A percentile compares a stretch with the other conserved stretches of the same genome.
These are phyloP conservation scores for Entelexis sorbosivorans DNA, from an alignment of 1,139 yeast genomes.

Conservation along the genomic window DNA sequence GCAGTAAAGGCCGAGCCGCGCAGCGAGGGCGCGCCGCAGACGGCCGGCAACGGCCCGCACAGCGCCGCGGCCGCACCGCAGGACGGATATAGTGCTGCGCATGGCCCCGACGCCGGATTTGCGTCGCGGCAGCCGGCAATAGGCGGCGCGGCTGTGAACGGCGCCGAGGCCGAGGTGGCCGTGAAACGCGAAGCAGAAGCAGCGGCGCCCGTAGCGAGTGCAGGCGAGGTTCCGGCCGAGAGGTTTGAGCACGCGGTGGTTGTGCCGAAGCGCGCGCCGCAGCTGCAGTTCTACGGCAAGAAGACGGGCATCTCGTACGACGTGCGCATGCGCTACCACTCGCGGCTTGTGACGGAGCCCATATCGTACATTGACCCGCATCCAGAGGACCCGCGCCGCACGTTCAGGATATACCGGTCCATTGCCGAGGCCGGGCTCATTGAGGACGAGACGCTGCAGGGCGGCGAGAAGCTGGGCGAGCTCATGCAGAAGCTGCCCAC, in stretches of 20 bases:
- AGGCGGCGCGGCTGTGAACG: too few species aligned
- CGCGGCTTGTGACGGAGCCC: constrained; percentile 82
- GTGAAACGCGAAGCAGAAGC: too few species aligned
- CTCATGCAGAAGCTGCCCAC: constrained; percentile 81
- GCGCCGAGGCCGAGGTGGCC: too few species aligned
- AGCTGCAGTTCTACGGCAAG: constrained; percentile 17
- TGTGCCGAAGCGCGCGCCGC: constrained; percentile 22
- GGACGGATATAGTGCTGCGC: too few species aligned
- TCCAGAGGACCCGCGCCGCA: constrained; percentile 97
- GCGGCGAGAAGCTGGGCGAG: constrained; percentile 75
- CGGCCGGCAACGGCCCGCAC: too few species aligned
- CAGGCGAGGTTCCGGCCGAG: too few species aligned
- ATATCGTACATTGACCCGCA: constrained; percentile 95
- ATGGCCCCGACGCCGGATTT: too few species aligned
- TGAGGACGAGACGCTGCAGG: constrained; percentile 67
- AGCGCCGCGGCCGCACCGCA: too few species aligned
- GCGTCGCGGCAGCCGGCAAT: too few species aligned
- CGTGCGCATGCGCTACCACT: constrained; percentile 94
- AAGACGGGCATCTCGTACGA: constrained; percentile 94
- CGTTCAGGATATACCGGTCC: constrained; percentile 82
- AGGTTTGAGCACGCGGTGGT: constrained; percentile 18
- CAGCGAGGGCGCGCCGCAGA: too few species aligned
- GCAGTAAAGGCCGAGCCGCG: too few species aligned
- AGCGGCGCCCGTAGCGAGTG: too few species aligned
- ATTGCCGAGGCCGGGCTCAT: constrained; percentile 90